These are phyloP conservation scores for Annulohypoxylon maeteangense DNA, from an alignment of 495 filamentous ascomycete species.

Conservation along the genomic window DNA sequence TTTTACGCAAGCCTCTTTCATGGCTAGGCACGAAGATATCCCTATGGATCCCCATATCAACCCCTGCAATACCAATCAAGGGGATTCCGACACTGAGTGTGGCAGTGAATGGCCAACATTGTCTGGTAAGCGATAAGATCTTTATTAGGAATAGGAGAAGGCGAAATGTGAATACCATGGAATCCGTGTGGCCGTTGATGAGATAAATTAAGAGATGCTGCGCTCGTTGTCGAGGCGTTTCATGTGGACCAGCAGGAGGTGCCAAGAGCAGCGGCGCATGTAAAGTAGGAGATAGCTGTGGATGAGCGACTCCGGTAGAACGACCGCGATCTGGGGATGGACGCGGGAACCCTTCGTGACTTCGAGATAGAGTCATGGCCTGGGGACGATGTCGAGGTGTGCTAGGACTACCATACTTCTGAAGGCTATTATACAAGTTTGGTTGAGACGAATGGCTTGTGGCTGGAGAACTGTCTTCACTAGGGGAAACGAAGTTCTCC, in stretches of 20 bases:
- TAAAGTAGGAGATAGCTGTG: slow-evolving; percentile 48
- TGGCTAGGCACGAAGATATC: slow-evolving; percentile 16
- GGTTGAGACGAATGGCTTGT: slow-evolving; percentile 44
- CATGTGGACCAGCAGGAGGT: slow-evolving; percentile 59
- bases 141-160: slow-evolving; percentile 54
- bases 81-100: slow-evolving; percentile 48
- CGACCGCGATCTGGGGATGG: slow-evolving; percentile 30
- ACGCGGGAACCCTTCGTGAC: slow-evolving; percentile 49
- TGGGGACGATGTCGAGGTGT: slow-evolving; percentile 49
- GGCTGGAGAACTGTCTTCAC: slow-evolving; percentile 47
- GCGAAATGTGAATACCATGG: slow-evolving; percentile 44
- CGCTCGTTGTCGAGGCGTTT: slow-evolving; percentile 51
- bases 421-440: slow-evolving; percentile 41
- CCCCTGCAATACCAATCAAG: slow-evolving; percentile 51
- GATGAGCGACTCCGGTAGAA: slow-evolving; percentile 34
- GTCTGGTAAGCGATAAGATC: slow-evolving; percentile 52
- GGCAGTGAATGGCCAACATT: slow-evolving; percentile 59
- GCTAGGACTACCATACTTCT: slow-evolving; percentile 46
- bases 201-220: slow-evolving; percentile 44
- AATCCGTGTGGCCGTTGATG: slow-evolving; percentile 29
- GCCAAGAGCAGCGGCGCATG: slow-evolving; percentile 67
- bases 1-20: slow-evolving; percentile 22
- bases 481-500: slow-evolving; percentile 47
- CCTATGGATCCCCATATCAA: slow-evolving; percentile 51
- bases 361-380: slow-evolving; percentile 48